These are phyloP conservation scores for Penicillium sp. DNA, from an alignment of 2,329 filamentous ascomycete species.

Conservation along the genomic window DNA sequence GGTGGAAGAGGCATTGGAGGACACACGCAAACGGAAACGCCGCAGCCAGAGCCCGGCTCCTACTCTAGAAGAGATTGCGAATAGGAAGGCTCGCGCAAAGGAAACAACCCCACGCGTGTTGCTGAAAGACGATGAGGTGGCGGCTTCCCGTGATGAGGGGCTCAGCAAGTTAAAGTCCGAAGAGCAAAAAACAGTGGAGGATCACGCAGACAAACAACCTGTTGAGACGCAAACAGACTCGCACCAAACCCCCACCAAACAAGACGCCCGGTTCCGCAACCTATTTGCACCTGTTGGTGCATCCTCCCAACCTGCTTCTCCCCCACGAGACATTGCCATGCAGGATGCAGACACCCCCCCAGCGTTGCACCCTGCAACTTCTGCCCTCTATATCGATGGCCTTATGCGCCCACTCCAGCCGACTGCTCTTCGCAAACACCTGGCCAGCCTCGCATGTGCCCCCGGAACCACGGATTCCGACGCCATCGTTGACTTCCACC, in stretches of 20 bases:
- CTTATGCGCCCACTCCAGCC: conserved; percentile 83
- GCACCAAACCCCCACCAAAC: conserved; percentile 18
- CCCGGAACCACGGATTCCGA: conserved; percentile 52
- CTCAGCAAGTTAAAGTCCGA: conserved; percentile 17
- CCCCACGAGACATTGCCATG: conserved; percentile 26
- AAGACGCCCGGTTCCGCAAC: conserved; percentile 49
- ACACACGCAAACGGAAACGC: conserved; percentile 64
- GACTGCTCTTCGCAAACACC: conserved; percentile 63
- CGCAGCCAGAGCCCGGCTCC: conserved; percentile 62
- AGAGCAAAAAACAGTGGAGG: conserved; percentile 14
- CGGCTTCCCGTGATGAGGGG: conserved; percentile 7
- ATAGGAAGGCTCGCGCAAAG: conserved; percentile 55
- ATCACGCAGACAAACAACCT: conserved; percentile 9
- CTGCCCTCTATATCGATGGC: conserved; percentile 82
- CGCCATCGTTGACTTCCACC: conserved; percentile 66
- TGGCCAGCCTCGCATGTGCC: conserved; percentile 65
- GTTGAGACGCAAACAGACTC: neutral
- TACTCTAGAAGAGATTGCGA: conserved; percentile 51
- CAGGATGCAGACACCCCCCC: conserved; percentile 48
- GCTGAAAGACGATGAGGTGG: conserved; percentile 29
- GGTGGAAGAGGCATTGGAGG: conserved; percentile 45
- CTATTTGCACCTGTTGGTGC: conserved; percentile 39
- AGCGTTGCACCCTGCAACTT: conserved; percentile 68
- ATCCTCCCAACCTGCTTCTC: conserved; percentile 23
- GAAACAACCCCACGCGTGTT: conserved; percentile 34